Percentiles rank a stretch among this genome's conserved stretches.
Evolutionary conservation across 1,284 basidiomycete genomes (phyloP).

Genomic region (Porodaedalea pini): DNA sequence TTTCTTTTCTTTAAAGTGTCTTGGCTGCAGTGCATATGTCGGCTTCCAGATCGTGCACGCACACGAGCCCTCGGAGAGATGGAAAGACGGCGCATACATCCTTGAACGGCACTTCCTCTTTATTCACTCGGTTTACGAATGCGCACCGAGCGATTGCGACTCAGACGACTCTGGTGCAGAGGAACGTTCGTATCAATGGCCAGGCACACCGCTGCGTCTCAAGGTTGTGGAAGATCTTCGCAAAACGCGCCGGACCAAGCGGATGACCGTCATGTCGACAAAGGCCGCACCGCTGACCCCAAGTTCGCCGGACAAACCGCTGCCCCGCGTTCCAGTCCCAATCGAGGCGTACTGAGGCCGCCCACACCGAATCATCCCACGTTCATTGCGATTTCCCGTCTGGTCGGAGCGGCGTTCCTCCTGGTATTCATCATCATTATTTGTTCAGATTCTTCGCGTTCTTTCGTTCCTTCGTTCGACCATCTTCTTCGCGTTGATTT

Average conservation of each 20-base stretch:
- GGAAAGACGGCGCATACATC: slow-evolving; percentile 58
- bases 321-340: slow-evolving; percentile 7
- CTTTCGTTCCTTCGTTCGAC: background rate
- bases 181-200: slow-evolving; percentile 10
- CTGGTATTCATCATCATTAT: background rate
- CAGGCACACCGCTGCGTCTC: slow-evolving; percentile 12
- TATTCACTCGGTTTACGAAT: slow-evolving; percentile 17
- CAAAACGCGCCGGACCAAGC: slow-evolving; percentile 7
- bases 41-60: slow-evolving; percentile 63
- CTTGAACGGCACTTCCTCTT: slow-evolving; percentile 49
- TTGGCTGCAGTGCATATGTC: slow-evolving; percentile 45
- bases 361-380: background rate
- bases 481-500: slow-evolving; percentile 1
- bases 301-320: background rate
- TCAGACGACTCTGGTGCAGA: slow-evolving; percentile 8
- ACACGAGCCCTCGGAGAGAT: slow-evolving; percentile 52
- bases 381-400: too few relatives aligned
- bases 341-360: slow-evolving; percentile 1
- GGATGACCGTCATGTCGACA: slow-evolving; percentile 8
- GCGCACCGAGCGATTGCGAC: slow-evolving; percentile 2
- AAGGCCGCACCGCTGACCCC: background rate
- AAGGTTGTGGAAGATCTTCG: slow-evolving; percentile 18
- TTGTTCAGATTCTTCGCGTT: background rate
- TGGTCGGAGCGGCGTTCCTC: background rate
- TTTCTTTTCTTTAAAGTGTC: slow-evolving; percentile 34